A percentile compares a stretch with the other conserved stretches of the same genome.
Evolutionary conservation across 1,139 yeast species (phyloP).

Genomic region (Protomyces macrosporus): DNA sequence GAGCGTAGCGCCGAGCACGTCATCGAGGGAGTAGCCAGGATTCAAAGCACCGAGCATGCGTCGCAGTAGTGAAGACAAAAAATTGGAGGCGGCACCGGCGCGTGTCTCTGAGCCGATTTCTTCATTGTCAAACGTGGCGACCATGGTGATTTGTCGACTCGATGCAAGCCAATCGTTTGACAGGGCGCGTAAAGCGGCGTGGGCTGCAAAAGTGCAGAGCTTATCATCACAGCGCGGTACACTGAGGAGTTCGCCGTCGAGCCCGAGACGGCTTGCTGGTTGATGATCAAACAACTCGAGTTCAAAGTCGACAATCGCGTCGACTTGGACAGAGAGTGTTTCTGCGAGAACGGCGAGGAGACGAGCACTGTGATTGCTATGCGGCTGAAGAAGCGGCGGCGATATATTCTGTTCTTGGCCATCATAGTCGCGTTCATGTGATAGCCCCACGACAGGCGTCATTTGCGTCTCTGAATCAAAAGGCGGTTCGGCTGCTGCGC

Average conservation of each 20-base stretch:
- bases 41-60: constrained; percentile 32
- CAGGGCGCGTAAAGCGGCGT: constrained; percentile 62
- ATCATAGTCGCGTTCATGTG: constrained; percentile 32
- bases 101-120: constrained; percentile 91
- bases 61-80: constrained; percentile 58
- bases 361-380: constrained; percentile 72
- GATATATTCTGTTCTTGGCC: constrained; percentile 2
- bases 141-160: constrained; percentile 53
- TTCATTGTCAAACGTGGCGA: constrained; percentile 88
- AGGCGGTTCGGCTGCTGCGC: constrained; percentile 41
- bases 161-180: constrained; percentile 38
- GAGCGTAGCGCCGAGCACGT: constrained; percentile 35
- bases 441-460: constrained; percentile 79
- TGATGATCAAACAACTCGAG: constrained; percentile 79
- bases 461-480: constrained; percentile 84
- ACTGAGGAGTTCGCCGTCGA: constrained; percentile 83
- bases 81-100: constrained; percentile 93
- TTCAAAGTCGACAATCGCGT: constrained; percentile 77
- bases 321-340: constrained; percentile 51
- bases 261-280: constrained; percentile 74
- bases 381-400: not conserved
- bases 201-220: constrained; percentile 47
- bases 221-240: constrained; percentile 89
- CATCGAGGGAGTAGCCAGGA: constrained; percentile 7
- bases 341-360: constrained; percentile 63